A percentile compares a stretch with the other conserved stretches of the same genome.
Evolutionary conservation across 768 basidiomycete species (phyloP).

Genomic region (Panaeolus papilionaceus): DNA sequence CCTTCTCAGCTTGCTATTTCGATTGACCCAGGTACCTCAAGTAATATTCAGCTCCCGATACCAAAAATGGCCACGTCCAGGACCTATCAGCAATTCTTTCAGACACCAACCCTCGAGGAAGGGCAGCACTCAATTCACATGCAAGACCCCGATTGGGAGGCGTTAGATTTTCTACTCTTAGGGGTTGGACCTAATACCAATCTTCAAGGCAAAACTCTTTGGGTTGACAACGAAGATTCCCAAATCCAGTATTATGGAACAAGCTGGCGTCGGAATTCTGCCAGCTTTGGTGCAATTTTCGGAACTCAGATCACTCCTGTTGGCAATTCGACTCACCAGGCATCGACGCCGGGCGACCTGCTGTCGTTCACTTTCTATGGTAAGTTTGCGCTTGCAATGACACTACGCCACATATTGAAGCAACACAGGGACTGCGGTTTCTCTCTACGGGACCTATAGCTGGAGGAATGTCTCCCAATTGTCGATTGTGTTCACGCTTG

Average conservation of each 20-base stretch:
- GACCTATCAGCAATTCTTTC: neutral
- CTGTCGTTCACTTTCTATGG: constrained; percentile 13
- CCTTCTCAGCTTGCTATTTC: neutral
- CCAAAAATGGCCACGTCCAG: neutral
- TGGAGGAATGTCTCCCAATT: neutral
- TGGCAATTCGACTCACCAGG: constrained; percentile 14
- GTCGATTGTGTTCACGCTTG: constrained; percentile 3
- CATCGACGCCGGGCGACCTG: constrained; percentile 4
- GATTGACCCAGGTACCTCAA: neutral
- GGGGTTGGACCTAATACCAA: constrained; percentile 23
- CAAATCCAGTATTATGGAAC: constrained; percentile 23
- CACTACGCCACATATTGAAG: neutral
- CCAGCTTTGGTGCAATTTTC: constrained; percentile 7
- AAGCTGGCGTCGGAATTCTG: constrained; percentile 19
- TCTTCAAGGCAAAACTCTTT: constrained; percentile 20
- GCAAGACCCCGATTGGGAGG: constrained; percentile 8
- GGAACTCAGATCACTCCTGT: neutral
- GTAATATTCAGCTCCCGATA: neutral
- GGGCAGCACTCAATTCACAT: neutral
- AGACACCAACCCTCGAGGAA: neutral
- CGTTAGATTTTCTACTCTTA: constrained; percentile 24
- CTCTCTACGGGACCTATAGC: neutral
- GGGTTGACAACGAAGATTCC: constrained; percentile 23
- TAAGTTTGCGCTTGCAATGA: neutral
- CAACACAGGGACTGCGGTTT: constrained; percentile 7